These are phyloP conservation scores for Alternaria longipes DNA, from an alignment of 2,329 filamentous ascomycete species.

Conservation along the genomic window DNA sequence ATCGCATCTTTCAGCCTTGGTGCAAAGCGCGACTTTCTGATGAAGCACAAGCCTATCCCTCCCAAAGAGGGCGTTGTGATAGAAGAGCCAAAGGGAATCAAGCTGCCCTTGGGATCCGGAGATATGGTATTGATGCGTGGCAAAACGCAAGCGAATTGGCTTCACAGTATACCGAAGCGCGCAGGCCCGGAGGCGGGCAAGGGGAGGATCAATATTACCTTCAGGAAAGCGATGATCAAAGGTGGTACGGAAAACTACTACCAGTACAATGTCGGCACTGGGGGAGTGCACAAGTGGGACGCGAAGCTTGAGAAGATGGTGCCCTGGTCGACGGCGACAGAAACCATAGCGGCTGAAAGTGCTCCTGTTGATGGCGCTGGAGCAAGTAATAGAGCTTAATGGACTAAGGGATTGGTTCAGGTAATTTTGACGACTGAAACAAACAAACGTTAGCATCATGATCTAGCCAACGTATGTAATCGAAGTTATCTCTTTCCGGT, in stretches of 20 bases:
- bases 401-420: neutral
- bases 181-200: slow-evolving; percentile 68
- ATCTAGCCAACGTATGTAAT: neutral
- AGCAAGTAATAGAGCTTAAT: neutral
- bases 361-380: neutral
- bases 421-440: neutral
- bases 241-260: slow-evolving; percentile 85
- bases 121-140: slow-evolving; percentile 85
- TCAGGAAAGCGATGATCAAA: slow-evolving; percentile 74
- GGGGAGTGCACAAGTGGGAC: slow-evolving; percentile 75
- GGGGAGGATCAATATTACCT: slow-evolving; percentile 79
- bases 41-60: slow-evolving; percentile 76
- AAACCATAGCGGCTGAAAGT: neutral
- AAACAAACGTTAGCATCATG: neutral
- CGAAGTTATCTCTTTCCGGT: neutral
- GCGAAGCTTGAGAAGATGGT: slow-evolving; percentile 62
- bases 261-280: slow-evolving; percentile 79
- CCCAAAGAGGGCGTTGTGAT: slow-evolving; percentile 43
- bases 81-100: slow-evolving; percentile 56
- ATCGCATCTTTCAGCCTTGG: slow-evolving; percentile 81
- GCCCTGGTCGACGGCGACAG: slow-evolving; percentile 38
- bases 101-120: slow-evolving; percentile 68
- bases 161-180: slow-evolving; percentile 80
- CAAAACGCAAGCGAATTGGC: slow-evolving; percentile 74
- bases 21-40: slow-evolving; percentile 75